Evolutionary conservation across 495 filamentous ascomycete genomes (phyloP).

Genomic region (Trypethelium eluteriae): DNA sequence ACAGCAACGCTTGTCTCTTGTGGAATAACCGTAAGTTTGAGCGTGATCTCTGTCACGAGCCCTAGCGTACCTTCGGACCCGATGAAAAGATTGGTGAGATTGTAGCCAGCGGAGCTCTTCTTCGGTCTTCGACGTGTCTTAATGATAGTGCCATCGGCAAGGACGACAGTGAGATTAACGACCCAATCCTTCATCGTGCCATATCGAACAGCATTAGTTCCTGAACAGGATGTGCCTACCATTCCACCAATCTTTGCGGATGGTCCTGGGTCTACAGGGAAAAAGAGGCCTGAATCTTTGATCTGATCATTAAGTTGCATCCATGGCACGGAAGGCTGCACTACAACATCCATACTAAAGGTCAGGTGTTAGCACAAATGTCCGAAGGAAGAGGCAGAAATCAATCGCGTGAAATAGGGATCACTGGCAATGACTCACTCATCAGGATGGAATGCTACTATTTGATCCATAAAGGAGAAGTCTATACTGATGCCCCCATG

Average conservation of each 20-base stretch:
- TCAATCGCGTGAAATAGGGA: not conserved
- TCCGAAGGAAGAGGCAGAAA: not conserved
- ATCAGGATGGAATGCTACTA: constrained; percentile 60
- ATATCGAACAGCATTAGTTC: constrained; percentile 89
- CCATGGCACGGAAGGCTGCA: constrained; percentile 77
- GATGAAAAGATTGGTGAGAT: constrained; percentile 78
- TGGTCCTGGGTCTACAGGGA: constrained; percentile 75
- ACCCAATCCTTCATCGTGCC: constrained; percentile 98
- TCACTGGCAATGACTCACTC: constrained; percentile 35
- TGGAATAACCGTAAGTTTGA: constrained; percentile 77
- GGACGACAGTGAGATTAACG: constrained; percentile 77
- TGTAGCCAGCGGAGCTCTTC: constrained; percentile 83
- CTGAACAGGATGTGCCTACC: constrained; percentile 88
- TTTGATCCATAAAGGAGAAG: constrained; percentile 68
- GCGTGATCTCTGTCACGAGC: constrained; percentile 75
- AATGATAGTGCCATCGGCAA: constrained; percentile 86
- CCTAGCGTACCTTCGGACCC: constrained; percentile 91
- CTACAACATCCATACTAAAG: constrained; percentile 58
- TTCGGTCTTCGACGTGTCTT: constrained; percentile 72
- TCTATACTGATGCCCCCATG: constrained; percentile 72
- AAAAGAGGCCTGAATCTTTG: constrained; percentile 61
- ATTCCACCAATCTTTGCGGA: constrained; percentile 90
- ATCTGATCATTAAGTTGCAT: constrained; percentile 68
- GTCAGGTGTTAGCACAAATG: not conserved
- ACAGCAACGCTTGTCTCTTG: constrained; percentile 72